A percentile compares a stretch with the other conserved stretches of the same genome.
These are phyloP conservation scores for Sporisorium iseilematis-ciliati DNA, from an alignment of 1,284 basidiomycete species.

Conservation along the genomic window DNA sequence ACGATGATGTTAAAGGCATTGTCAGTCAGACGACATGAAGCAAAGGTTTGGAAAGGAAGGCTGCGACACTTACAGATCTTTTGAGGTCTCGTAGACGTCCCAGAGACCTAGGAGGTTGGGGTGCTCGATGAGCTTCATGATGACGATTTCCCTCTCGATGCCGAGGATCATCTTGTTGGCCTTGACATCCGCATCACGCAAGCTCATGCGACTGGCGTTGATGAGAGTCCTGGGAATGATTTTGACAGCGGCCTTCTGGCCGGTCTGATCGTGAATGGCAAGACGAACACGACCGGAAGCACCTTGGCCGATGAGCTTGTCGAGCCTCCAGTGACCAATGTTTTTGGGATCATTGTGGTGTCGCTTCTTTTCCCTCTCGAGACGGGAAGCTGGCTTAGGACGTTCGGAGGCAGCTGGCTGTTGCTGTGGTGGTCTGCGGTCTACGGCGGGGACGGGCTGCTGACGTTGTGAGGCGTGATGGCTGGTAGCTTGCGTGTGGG, in stretches of 20 bases:
- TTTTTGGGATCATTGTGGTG: constrained; percentile 71
- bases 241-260: constrained; percentile 93
- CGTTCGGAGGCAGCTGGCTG: constrained; percentile 23
- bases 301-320: constrained; percentile 90
- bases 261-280: constrained; percentile 86
- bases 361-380: constrained; percentile 70
- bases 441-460: constrained; percentile 34
- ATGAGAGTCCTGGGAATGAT: constrained; percentile 90
- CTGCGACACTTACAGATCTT: constrained; percentile 74
- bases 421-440: constrained; percentile 36
- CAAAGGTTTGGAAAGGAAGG: background rate
- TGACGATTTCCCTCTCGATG: constrained; percentile 96
- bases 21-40: background rate
- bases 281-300: constrained; percentile 86
- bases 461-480: constrained; percentile 46
- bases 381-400: constrained; percentile 56
- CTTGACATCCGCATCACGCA: constrained; percentile 78
- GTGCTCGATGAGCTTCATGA: constrained; percentile 99
- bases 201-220: constrained; percentile 78
- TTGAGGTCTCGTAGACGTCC: constrained; percentile 96
- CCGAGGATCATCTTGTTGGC: constrained; percentile 86
- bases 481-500: constrained; percentile 24
- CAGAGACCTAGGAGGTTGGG: constrained; percentile 94
- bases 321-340: constrained; percentile 93
- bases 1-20: constrained; percentile 70